phyloP scores from a whole-genome alignment of 2,329 filamentous ascomycete genomes.

The Fonsecaea multimorphosa region DNA sequence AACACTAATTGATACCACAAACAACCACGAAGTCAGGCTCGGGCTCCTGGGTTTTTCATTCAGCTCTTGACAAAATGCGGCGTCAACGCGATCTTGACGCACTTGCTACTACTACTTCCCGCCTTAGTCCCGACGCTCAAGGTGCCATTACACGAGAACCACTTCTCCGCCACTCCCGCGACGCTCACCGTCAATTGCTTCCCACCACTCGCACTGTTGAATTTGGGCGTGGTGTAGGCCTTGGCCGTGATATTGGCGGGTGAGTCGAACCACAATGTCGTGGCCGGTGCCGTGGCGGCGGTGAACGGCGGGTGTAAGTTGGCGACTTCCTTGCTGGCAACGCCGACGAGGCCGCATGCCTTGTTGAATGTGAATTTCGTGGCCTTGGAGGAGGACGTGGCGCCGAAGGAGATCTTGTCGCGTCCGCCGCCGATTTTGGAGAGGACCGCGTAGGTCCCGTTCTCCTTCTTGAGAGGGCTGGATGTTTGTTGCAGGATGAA shows the following conservation, averaged over 20 bases:
- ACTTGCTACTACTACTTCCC: background rate
- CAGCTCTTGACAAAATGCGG: background rate
- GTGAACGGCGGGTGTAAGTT: background rate
- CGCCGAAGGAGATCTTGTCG: conserved; percentile 1
- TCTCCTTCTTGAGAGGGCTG: background rate
- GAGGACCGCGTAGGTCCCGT: background rate
- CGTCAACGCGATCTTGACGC: background rate
- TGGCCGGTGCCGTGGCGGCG: background rate
- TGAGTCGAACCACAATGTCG: background rate
- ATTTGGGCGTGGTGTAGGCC: background rate
- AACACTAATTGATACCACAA: too few species aligned
- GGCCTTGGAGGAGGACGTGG: background rate
- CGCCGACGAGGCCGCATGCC: background rate
- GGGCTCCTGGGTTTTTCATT: too few species aligned
- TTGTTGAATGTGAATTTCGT: background rate
- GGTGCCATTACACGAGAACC: background rate
- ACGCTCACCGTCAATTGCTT: background rate
- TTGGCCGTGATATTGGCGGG: background rate
- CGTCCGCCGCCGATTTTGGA: background rate
- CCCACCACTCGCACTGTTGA: background rate
- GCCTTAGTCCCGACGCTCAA: background rate
- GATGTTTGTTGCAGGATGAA: background rate
- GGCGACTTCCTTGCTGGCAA: background rate
- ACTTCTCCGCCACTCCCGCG: background rate
- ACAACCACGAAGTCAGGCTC: too few species aligned